Evolutionary conservation across 495 filamentous ascomycete species (phyloP), one percentile per base, ranked within the genome.

Genomic region (Hypoxylon rickii): DNA sequence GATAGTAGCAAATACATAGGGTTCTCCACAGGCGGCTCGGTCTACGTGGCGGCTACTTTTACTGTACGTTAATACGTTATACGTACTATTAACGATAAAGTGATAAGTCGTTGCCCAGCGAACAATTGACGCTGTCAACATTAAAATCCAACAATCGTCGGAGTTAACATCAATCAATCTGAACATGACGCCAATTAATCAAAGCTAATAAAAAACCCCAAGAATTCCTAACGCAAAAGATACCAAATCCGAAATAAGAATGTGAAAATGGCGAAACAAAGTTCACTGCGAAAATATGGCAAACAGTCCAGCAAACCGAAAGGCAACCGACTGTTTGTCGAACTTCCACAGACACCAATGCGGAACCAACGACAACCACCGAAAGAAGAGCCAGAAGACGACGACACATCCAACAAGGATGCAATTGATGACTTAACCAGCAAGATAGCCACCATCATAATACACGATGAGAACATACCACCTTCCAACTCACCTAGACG

Each of bases 201-300:
- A 29, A 29, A 29, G 24, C n/a, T n/a, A 29, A 29, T 29, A 29
- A 4, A 29, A 29, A 4, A 4, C 4, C 4, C 4, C 24, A 29
- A 29, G 24, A 4, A 29, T 10, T 29, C 24, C 24, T 29, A 10
- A 29, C 4, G 4, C 10, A 4, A 29, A 4, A 29, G 10, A 4
- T 29, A 29, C 24, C 4, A 29, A 4, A 29, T 4, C 10, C 10
- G 24, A 3, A 42, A 18, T 19, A 51, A 19, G 1, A 18, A 44
- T 20, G 37, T 6, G 13, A 62, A 47, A 12, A 74, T 76, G 72
- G 48, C 72, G 18, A 68, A 64, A 21, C 54, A 68, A 34, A 56
- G 61, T 5, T 67, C 66, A 21, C 42, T 68, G 11, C 70, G 76
- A 6, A 75, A 71, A 65, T 78, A 79, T 58, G 76, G 76, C 33